A percentile compares a stretch with the other conserved stretches of the same genome.
These are phyloP conservation scores for Scalesia atractyloides DNA, from an alignment of 129 eudicot genomes.

Conservation along the genomic window DNA sequence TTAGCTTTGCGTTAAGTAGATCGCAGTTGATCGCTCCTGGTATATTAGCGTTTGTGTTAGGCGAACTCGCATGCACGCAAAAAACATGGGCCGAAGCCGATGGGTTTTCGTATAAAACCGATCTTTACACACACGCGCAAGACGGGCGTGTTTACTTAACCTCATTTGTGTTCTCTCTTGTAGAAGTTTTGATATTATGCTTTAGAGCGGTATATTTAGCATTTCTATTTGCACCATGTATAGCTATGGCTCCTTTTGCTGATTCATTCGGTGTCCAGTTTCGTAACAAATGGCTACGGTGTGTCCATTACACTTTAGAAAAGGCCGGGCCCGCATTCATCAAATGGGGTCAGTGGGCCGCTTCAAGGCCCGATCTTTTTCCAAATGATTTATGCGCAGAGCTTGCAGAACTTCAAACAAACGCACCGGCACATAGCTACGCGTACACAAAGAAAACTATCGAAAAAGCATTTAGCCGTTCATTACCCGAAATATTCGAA, in stretches of 20 bases:
- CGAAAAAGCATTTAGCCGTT: slow-evolving; percentile 86
- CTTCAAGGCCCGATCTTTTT: slow-evolving; percentile 93
- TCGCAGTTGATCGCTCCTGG: slow-evolving; percentile 79
- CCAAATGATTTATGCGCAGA: slow-evolving; percentile 71
- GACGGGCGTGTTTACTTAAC: slow-evolving; percentile 69
- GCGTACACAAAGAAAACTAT: slow-evolving; percentile 65
- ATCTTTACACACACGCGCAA: slow-evolving; percentile 72
- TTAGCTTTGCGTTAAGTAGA: slow-evolving; percentile 79
- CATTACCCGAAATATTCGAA: slow-evolving; percentile 76
- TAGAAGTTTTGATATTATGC: slow-evolving; percentile 62
- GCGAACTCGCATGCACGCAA: slow-evolving; percentile 59
- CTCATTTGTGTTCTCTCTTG: slow-evolving; percentile 47
- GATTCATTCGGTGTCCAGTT: slow-evolving; percentile 70
- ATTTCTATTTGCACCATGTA: slow-evolving; percentile 72
- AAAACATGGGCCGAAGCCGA: slow-evolving; percentile 60
- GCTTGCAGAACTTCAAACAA: slow-evolving; percentile 79
- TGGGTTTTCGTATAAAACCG: slow-evolving; percentile 41
- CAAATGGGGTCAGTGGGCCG: slow-evolving; percentile 99
- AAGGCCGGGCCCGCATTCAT: slow-evolving; percentile 95
- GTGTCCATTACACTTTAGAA: slow-evolving; percentile 71
- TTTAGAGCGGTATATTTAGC: slow-evolving; percentile 79
- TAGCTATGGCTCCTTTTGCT: slow-evolving; percentile 88
- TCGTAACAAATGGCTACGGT: slow-evolving; percentile 70
- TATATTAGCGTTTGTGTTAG: slow-evolving; percentile 64
- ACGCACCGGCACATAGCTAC: slow-evolving; percentile 89